These are phyloP conservation scores for Nothopassalora personata DNA, from an alignment of 2,329 filamentous ascomycete species.

Conservation along the genomic window DNA sequence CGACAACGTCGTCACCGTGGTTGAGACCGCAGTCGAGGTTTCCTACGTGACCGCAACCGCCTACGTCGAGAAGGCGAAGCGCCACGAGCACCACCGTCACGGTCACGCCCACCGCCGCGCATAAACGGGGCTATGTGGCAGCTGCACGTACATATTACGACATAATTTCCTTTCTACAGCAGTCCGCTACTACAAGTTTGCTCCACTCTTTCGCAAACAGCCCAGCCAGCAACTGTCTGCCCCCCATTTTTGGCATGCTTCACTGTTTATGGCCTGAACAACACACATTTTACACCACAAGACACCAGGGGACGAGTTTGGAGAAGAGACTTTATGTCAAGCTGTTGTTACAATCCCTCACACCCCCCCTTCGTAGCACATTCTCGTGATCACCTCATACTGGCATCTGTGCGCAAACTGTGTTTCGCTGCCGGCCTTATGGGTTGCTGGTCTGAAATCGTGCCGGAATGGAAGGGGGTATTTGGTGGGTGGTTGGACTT, in stretches of 20 bases:
- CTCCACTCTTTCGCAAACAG: slow-evolving; percentile 13
- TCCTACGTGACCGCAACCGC: slow-evolving; percentile 24
- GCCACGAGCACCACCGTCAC: slow-evolving; percentile 29
- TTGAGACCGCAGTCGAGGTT: slow-evolving; percentile 25
- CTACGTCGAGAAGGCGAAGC: slow-evolving; percentile 16
- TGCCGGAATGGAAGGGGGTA: not conserved
- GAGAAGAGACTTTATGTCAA: not conserved
- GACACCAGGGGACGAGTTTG: not conserved
- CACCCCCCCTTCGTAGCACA: not conserved
- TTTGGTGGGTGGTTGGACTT: not conserved
- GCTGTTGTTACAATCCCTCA: not conserved
- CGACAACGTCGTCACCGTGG: slow-evolving; percentile 14
- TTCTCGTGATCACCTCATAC: not conserved
- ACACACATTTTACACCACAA: not conserved
- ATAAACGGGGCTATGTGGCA: not conserved
- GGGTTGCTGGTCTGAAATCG: not conserved
- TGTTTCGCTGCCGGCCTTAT: slow-evolving; percentile 3
- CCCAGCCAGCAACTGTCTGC: not conserved
- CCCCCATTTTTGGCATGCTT: slow-evolving; percentile 17
- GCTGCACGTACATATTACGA: slow-evolving; percentile 1
- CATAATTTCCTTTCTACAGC: slow-evolving; percentile 1
- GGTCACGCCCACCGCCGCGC: slow-evolving; percentile 15
- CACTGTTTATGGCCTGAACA: slow-evolving; percentile 14
- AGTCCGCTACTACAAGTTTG: slow-evolving; percentile 1
- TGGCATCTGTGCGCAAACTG: slow-evolving; percentile 1